Percentiles rank a stretch among this genome's conserved stretches.
phyloP scores from a whole-genome alignment of 2,329 filamentous ascomycete species.

The Teratosphaeria viscida region DNA sequence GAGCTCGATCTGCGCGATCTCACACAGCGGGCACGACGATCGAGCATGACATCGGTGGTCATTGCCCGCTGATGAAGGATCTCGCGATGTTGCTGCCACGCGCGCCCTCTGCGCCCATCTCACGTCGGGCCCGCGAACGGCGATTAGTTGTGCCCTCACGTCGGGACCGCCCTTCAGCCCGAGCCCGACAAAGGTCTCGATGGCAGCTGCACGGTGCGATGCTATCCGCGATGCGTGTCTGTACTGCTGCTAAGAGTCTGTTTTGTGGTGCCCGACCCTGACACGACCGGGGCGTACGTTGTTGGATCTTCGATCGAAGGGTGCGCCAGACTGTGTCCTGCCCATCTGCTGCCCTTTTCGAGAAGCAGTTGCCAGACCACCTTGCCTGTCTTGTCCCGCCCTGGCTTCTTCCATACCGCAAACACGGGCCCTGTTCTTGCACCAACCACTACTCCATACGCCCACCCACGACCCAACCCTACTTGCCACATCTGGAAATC shows the following conservation, averaged over 20 bases:
- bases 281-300: neutral
- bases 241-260: neutral
- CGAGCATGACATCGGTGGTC: neutral
- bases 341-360: neutral
- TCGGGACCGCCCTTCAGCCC: neutral
- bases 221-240: neutral
- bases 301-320: neutral
- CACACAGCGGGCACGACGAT: neutral
- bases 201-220: neutral
- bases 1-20: neutral
- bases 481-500: neutral
- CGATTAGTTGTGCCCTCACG: neutral
- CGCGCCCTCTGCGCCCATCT: neutral
- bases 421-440: neutral
- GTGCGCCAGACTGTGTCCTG: neutral
- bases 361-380: neutral
- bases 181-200: neutral
- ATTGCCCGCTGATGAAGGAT: neutral
- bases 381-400: neutral
- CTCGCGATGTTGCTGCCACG: neutral
- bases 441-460: neutral
- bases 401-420: neutral
- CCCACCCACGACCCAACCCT: neutral
- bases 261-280: neutral
- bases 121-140: neutral